Conservation (phyloP, 805 yeast species). For the Teunomyces panamensis region DNA sequence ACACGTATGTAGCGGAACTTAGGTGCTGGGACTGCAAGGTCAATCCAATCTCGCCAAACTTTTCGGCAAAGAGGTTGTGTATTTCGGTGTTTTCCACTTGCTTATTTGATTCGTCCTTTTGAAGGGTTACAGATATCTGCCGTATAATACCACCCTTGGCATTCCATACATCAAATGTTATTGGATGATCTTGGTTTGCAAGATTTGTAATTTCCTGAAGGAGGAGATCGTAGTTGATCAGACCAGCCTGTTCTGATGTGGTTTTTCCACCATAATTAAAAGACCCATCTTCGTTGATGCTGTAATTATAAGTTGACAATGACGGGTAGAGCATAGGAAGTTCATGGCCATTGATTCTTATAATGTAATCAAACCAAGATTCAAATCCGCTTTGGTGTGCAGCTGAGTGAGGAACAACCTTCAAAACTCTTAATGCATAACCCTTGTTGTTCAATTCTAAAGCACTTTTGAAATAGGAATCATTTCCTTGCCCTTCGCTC, state of each 20-base stretch:
- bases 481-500: conserved; percentile 14
- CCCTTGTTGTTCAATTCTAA: conserved; percentile 37
- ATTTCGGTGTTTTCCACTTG: not conserved
- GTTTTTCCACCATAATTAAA: conserved; percentile 33
- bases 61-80: conserved; percentile 19
- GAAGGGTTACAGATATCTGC: conserved; percentile 26
- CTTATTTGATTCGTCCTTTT: conserved; percentile 5
- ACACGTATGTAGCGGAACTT: conserved; percentile 73
- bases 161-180: conserved; percentile 71
- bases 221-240: conserved; percentile 42
- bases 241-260: conserved; percentile 32
- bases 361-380: conserved; percentile 82
- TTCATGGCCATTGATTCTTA: conserved; percentile 76
- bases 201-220: conserved; percentile 40
- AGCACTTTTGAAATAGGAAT: conserved; percentile 35
- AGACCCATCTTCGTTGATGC: conserved; percentile 40
- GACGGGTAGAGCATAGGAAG: conserved; percentile 39
- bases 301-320: conserved; percentile 25
- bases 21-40: conserved; percentile 76
- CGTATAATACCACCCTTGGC: conserved; percentile 74
- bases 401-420: conserved; percentile 36
- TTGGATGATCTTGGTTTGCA: conserved; percentile 29
- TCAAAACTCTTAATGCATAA: conserved; percentile 36
- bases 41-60: conserved; percentile 57
- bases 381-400: conserved; percentile 50